A percentile compares a stretch with the other conserved stretches of the same genome.
These are phyloP conservation scores for Candida manassasensis DNA, from an alignment of 805 yeast species.

Conservation along the genomic window DNA sequence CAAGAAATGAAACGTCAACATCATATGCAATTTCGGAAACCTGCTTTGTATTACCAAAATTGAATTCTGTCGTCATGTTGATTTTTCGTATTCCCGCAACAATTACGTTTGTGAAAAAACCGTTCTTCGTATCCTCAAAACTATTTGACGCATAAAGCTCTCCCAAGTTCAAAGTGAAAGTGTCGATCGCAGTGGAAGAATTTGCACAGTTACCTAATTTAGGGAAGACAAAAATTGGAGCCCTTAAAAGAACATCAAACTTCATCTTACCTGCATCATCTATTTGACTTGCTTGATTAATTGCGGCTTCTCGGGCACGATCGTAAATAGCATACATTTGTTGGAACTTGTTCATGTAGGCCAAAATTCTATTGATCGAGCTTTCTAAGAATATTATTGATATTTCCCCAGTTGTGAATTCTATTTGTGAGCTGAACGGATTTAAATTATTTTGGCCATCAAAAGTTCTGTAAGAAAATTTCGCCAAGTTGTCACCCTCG, in stretches of 20 bases:
- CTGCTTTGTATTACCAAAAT: conserved; percentile 45
- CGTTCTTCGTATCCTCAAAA: conserved; percentile 35
- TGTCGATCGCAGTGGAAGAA: conserved; percentile 12
- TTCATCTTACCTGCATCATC: conserved; percentile 58
- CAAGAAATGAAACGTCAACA: conserved; percentile 56
- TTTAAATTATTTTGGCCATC: conserved; percentile 46
- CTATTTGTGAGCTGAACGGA: conserved; percentile 52
- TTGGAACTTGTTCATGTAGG: conserved; percentile 68
- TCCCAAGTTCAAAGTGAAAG: conserved; percentile 47
- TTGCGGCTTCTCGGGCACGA: conserved; percentile 81
- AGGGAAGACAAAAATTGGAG: conserved; percentile 86
- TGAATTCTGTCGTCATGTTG: conserved; percentile 58
- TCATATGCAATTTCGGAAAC: conserved; percentile 59
- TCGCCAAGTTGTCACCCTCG: conserved; percentile 78
- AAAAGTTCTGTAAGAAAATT: conserved; percentile 77
- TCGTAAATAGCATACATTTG: conserved; percentile 89
- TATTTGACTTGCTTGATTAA: conserved; percentile 69
- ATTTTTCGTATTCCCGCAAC: conserved; percentile 70
- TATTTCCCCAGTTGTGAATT: conserved; percentile 70
- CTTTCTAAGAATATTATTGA: conserved; percentile 76
- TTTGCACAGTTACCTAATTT: conserved; percentile 39
- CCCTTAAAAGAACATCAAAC: conserved; percentile 65
- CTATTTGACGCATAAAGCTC: conserved; percentile 68
- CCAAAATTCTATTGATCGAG: conserved; percentile 63
- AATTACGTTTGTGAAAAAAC: conserved; percentile 47